Evolutionary conservation across 148 eudicot genomes (phyloP), one percentile per base, ranked within the genome.

Genomic region (Gaultheria prostrata): DNA sequence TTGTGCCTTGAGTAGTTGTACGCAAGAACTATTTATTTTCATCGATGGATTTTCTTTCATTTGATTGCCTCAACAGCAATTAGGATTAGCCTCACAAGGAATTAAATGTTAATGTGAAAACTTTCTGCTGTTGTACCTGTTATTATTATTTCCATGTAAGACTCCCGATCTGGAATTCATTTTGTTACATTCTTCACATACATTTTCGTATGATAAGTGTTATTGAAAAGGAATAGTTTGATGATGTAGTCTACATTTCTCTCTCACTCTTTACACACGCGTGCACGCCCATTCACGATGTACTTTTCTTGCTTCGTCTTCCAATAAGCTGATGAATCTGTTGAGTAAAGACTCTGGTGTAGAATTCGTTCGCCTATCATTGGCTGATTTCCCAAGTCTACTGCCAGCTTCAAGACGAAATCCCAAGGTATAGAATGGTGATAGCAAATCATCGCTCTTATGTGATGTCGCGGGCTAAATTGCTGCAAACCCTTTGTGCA

Each of bases 131-230:
- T 11, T 61, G 28, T n/a, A 61, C 28, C 11, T 3, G 28, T 61
- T 61, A 61, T 61, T 61, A 21, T 61, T 61, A 3, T 61, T n/a
- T 61, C 28, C 28, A n/a, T 61, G 67, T 61, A n/a, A n/a, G 67
- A n/a, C 67, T 21, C 13, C 67, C 24, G 13, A 61, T 61, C 21
- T 61, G 67, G 67, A 8, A 2, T 61, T 61, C 67, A 61, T 61
- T 61, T 61, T 61, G 12, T 61, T 61, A 61, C 67, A 61, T 61
- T 61, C 67, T n/a, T 21, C 67, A 61, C n/a, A 61, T 61, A 61
- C 28, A 56, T 18, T 57, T 61, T 61, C 67, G 24, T 61, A 7
- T 28, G 67, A 59, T 59, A 21, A 21, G 11, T 20, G 67, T 59
- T n/a, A 59, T 59, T 21, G 67, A 21, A 59, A 57, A 57, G n/a